Conservation (phyloP, 805 yeast genomes). For the Metschnikowia henanensis region DNA sequence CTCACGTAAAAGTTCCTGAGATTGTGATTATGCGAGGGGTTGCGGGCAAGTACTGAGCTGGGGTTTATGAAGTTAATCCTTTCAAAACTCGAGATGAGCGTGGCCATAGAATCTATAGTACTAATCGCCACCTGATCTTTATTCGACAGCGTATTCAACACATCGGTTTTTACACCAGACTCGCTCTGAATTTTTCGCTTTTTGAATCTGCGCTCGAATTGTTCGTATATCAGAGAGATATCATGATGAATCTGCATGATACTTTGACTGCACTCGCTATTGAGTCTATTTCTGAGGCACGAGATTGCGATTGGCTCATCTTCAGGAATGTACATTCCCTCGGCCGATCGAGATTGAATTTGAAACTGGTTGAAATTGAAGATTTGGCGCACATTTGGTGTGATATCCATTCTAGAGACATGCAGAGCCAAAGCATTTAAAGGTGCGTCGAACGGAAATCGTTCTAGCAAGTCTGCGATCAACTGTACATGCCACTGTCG, state of each 20-base stretch:
- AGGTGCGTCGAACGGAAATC: slow-evolving; percentile 17
- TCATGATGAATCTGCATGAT: background rate
- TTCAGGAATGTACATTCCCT: slow-evolving; percentile 5
- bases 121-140: slow-evolving; percentile 7
- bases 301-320: background rate
- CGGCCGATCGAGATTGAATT: background rate
- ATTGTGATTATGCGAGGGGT: background rate
- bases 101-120: slow-evolving; percentile 20
- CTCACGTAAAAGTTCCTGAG: slow-evolving; percentile 10
- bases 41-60: slow-evolving; percentile 11
- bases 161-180: background rate
- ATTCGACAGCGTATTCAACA: background rate
- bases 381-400: slow-evolving; percentile 2
- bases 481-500: slow-evolving; percentile 17
- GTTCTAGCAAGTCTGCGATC: slow-evolving; percentile 9
- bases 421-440: slow-evolving; percentile 10
- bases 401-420: slow-evolving; percentile 1
- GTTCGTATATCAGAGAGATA: slow-evolving; percentile 1
- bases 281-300: background rate
- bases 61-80: slow-evolving; percentile 20
- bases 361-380: background rate
- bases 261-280: background rate
- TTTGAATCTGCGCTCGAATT: slow-evolving; percentile 1
- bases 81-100: slow-evolving; percentile 20
- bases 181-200: background rate